These are phyloP conservation scores for Mikania micrantha DNA, from an alignment of 129 eudicot genomes.

Conservation along the genomic window DNA sequence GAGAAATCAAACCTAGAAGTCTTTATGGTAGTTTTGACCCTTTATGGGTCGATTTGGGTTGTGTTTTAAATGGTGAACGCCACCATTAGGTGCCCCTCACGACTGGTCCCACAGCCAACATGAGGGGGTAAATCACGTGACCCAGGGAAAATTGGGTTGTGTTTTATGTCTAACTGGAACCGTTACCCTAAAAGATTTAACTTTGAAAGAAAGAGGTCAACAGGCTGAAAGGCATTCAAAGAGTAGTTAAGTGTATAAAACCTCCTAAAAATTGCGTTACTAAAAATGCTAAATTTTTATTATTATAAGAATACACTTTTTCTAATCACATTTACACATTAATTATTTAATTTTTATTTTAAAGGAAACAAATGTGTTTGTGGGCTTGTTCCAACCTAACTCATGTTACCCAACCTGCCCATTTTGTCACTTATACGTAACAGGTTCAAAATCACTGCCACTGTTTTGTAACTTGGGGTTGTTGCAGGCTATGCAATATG, in stretches of 20 bases:
- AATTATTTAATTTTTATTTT: not conserved
- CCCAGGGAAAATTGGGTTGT: too few species aligned
- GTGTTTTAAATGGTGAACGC: too few species aligned
- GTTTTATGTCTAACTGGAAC: not conserved
- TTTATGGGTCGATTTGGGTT: not conserved
- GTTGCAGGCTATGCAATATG: conserved; percentile 94
- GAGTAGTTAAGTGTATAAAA: not conserved
- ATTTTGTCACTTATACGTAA: not conserved
- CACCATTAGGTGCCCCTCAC: too few species aligned
- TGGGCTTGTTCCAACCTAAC: not conserved
- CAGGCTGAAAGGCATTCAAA: conserved; percentile 8
- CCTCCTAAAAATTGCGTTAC: not conserved
- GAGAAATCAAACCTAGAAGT: not conserved
- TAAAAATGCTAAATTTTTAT: not conserved
- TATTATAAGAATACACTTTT: not conserved
- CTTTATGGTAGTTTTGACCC: not conserved
- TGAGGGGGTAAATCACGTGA: too few species aligned
- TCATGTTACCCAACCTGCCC: not conserved
- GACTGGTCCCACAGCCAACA: too few species aligned
- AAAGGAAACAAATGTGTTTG: conserved; percentile 1
- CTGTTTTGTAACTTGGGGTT: conserved; percentile 6
- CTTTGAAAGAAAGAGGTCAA: not conserved
- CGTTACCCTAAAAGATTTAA: not conserved
- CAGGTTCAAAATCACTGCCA: conserved; percentile 2
- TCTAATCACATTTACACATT: conserved; percentile 3